Evolutionary conservation across 2,329 filamentous ascomycete genomes (phyloP).

Genomic region (Colletotrichum orchidophilum): DNA sequence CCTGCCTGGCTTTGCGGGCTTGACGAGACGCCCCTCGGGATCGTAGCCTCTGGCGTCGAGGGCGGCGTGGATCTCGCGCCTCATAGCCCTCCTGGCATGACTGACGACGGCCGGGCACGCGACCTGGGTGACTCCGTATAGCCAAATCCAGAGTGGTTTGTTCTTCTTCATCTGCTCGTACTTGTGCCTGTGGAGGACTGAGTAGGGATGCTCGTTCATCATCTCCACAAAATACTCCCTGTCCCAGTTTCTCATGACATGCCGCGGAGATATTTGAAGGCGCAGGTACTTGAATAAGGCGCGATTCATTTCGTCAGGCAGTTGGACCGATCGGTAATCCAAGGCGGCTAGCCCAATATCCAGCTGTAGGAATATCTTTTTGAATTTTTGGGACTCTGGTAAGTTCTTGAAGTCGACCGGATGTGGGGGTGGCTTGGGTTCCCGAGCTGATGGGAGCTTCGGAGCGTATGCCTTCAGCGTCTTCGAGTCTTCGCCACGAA

Average conservation of each 20-base stretch:
- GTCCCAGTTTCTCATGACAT: constrained; percentile 10
- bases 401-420: not conserved
- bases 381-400: not conserved
- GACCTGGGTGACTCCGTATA: not conserved
- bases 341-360: not conserved
- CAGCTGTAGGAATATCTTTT: not conserved
- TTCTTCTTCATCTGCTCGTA: constrained; percentile 18
- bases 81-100: not conserved
- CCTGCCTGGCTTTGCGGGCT: not conserved
- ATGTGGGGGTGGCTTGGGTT: not conserved
- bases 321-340: not conserved
- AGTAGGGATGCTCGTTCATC: not conserved
- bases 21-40: not conserved
- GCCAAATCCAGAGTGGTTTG: constrained; percentile 10
- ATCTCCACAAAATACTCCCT: not conserved
- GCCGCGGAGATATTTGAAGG: not conserved
- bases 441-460: not conserved
- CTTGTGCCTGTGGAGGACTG: not conserved
- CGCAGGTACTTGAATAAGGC: not conserved
- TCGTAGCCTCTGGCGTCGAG: constrained; percentile 18
- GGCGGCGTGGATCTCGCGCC: constrained; percentile 1
- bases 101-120: not conserved
- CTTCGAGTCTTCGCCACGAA: not conserved
- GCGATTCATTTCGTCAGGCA: not conserved
- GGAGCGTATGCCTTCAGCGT: not conserved